Percentiles rank a stretch among this genome's conserved stretches.
Evolutionary conservation across 805 yeast species (phyloP).

Genomic region (Candida maesae): DNA sequence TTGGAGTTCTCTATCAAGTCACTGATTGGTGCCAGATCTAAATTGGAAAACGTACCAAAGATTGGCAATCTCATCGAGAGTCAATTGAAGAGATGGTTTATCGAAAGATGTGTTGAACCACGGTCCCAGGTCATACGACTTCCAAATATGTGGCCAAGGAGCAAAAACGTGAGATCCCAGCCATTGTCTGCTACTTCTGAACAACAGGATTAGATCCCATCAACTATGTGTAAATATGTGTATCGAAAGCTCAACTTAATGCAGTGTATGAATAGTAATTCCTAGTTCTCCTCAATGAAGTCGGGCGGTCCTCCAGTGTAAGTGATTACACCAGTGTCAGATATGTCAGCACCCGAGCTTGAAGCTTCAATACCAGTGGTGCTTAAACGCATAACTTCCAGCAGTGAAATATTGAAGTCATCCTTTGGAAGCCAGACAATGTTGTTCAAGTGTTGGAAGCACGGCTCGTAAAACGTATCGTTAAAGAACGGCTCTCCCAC

Average conservation of each 20-base stretch:
- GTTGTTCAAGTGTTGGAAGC: conserved; percentile 20
- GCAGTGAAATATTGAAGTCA: conserved; percentile 11
- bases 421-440: conserved; percentile 28
- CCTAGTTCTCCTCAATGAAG: conserved; percentile 6
- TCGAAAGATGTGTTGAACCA: conserved; percentile 92
- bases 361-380: conserved; percentile 23
- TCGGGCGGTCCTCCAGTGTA: conserved; percentile 25
- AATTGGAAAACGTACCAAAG: conserved; percentile 90
- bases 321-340: conserved; percentile 23
- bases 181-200: conserved; percentile 17
- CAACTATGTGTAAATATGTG: neutral
- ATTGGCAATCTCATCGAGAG: conserved; percentile 80
- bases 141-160: conserved; percentile 86
- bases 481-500: conserved; percentile 9
- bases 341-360: conserved; percentile 16
- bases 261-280: too few species aligned
- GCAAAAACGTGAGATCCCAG: conserved; percentile 47
- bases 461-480: conserved; percentile 25
- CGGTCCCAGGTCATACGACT: conserved; percentile 79
- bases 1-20: conserved; percentile 87
- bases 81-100: conserved; percentile 81
- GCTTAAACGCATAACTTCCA: conserved; percentile 18
- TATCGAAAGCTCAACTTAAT: too few species aligned
- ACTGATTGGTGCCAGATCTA: conserved; percentile 87
- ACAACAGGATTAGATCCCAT: conserved; percentile 16